A percentile compares a stretch with the other conserved stretches of the same genome.
Evolutionary conservation across 1,284 basidiomycete species (phyloP).

Genomic region (Tranzscheliella williamsii): DNA sequence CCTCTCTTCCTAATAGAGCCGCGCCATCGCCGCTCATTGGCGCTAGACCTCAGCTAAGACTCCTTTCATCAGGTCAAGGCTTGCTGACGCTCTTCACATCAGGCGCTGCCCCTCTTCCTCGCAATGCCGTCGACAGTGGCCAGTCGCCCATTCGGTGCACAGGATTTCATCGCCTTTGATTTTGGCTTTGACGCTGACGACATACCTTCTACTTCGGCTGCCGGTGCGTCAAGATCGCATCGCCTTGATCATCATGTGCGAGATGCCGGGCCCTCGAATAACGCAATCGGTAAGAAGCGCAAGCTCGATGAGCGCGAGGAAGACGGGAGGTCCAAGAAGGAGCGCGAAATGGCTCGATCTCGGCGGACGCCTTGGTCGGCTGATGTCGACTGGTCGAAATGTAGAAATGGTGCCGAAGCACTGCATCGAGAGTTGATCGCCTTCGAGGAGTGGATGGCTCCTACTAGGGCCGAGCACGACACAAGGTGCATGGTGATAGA

Average conservation of each 20-base stretch:
- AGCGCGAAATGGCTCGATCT: constrained; percentile 68
- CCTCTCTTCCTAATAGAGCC: no score
- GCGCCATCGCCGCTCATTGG: no score
- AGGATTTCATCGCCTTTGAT: constrained; percentile 54
- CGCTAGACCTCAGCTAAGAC: no score
- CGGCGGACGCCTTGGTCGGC: constrained; percentile 77
- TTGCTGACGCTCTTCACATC: no score
- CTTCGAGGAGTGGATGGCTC: constrained; percentile 84
- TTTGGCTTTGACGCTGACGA: constrained; percentile 8
- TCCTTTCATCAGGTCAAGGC: no score
- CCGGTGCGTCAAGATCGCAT: background rate
- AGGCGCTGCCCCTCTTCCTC: no score
- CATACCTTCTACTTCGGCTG: background rate
- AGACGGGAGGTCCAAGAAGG: constrained; percentile 66
- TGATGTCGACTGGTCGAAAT: constrained; percentile 76
- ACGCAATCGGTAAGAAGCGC: constrained; percentile 33
- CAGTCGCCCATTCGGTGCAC: constrained; percentile 13
- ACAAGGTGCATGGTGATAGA: constrained; percentile 76
- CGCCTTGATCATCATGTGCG: no score
- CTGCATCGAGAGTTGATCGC: constrained; percentile 64
- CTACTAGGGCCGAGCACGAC: constrained; percentile 81
- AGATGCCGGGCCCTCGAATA: no score
- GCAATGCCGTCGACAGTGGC: background rate
- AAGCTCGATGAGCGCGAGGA: constrained; percentile 45
- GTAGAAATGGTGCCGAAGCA: constrained; percentile 70